A percentile compares a stretch with the other conserved stretches of the same genome.
Evolutionary conservation across 2,329 filamentous ascomycete genomes (phyloP).

Genomic region (Hymenoscyphus occultus): DNA sequence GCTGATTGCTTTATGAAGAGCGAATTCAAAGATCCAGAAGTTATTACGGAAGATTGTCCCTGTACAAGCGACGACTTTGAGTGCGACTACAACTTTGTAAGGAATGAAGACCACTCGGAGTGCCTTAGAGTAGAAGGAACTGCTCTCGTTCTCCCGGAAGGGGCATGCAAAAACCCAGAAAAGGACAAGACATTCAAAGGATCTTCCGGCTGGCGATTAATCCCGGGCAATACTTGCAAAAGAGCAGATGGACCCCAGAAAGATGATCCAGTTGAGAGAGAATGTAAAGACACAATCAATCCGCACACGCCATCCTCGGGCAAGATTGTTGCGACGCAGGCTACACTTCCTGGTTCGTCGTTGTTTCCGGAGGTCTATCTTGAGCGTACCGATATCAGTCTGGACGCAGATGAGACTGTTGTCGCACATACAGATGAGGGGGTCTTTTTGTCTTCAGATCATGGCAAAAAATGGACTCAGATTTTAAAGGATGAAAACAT

Average conservation of each 20-base stretch:
- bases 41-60: conserved; percentile 70
- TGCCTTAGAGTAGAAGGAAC: conserved; percentile 58
- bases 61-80: conserved; percentile 87
- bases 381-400: conserved; percentile 66
- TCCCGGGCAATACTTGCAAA: conserved; percentile 77
- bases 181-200: conserved; percentile 69
- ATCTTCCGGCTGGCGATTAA: conserved; percentile 86
- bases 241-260: conserved; percentile 59
- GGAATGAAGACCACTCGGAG: conserved; percentile 60
- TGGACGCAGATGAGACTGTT: conserved; percentile 68
- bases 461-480: conserved; percentile 81
- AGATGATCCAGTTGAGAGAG: conserved; percentile 69
- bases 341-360: conserved; percentile 58
- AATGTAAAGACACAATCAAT: conserved; percentile 64
- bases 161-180: conserved; percentile 58
- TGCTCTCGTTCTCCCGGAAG: conserved; percentile 63
- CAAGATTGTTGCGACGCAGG: conserved; percentile 59
- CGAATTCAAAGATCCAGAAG: conserved; percentile 75
- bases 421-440: conserved; percentile 47
- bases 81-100: conserved; percentile 89
- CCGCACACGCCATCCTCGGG: conserved; percentile 54
- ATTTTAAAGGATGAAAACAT: conserved; percentile 70
- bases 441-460: conserved; percentile 75
- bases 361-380: conserved; percentile 67
- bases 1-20: conserved; percentile 86